Percentiles rank a stretch among this genome's conserved stretches.
Conservation (phyloP, 2,329 filamentous ascomycete genomes). For the Amylocarpus encephaloides region DNA sequence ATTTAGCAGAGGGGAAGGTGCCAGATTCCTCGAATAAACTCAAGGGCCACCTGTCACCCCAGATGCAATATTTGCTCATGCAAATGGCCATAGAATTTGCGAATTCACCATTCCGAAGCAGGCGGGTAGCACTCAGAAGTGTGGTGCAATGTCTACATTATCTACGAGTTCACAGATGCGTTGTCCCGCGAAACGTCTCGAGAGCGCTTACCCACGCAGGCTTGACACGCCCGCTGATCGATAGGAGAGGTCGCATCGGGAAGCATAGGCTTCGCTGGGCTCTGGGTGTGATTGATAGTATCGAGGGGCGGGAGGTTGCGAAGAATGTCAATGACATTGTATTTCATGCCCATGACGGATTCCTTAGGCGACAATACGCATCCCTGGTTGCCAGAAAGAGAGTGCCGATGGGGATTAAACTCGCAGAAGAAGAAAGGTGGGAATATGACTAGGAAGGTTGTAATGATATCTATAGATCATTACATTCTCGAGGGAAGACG, state of each 20-base stretch:
- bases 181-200: slow-evolving; percentile 17
- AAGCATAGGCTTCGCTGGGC: slow-evolving; percentile 21
- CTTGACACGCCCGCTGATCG: slow-evolving; percentile 20
- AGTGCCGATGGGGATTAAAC: not conserved
- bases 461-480: too few species aligned
- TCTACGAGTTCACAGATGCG: slow-evolving; percentile 19
- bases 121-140: slow-evolving; percentile 23
- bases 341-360: slow-evolving; percentile 4
- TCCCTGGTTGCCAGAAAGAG: not conserved
- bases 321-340: slow-evolving; percentile 16
- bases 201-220: slow-evolving; percentile 20
- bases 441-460: too few species aligned
- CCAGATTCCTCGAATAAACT: not conserved
- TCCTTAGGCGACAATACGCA: not conserved
- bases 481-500: too few species aligned
- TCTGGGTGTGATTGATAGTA: slow-evolving; percentile 16
- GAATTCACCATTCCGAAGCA: slow-evolving; percentile 5
- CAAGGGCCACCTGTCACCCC: slow-evolving; percentile 7
- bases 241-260: slow-evolving; percentile 14
- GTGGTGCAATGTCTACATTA: slow-evolving; percentile 24
- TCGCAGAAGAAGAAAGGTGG: too few species aligned
- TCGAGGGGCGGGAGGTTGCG: slow-evolving; percentile 26
- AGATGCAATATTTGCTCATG: slow-evolving; percentile 17
- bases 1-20: not conserved
- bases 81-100: slow-evolving; percentile 28